Conservation (phyloP, 441 rosid genomes). For the Hura crepitans region DNA sequence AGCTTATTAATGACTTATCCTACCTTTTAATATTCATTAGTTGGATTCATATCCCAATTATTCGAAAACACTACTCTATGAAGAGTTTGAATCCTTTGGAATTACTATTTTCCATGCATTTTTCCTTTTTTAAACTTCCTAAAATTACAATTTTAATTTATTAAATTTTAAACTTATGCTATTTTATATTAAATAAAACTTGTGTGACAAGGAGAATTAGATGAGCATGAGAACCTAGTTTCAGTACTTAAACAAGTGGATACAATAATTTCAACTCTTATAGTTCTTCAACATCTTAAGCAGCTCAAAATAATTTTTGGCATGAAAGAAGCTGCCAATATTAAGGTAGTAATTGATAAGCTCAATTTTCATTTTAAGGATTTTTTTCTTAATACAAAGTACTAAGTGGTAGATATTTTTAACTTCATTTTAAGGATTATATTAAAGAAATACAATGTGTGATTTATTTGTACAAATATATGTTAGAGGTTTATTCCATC, state of each 20-base stretch:
- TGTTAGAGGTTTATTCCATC: conserved; percentile 50
- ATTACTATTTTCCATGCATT: conserved; percentile 8
- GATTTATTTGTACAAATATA: too few relatives aligned
- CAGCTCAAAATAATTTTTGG: conserved; percentile 40
- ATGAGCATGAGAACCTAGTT: conserved; percentile 44
- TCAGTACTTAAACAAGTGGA: conserved; percentile 29
- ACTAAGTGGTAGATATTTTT: too few relatives aligned
- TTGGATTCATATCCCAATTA: conserved; percentile 4
- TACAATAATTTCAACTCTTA: conserved; percentile 40
- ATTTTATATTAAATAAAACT: too few relatives aligned
- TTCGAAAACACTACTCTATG: conserved; percentile 20
- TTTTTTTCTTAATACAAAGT: too few relatives aligned
- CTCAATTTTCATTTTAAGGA: too few relatives aligned
- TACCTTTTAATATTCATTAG: conserved; percentile 38
- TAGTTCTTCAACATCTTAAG: conserved; percentile 36
- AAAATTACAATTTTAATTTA: too few relatives aligned
- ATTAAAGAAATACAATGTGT: too few relatives aligned
- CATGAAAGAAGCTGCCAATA: conserved; percentile 40
- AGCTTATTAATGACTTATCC: conserved; percentile 34
- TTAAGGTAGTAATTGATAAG: conserved; percentile 38
- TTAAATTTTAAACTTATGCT: too few relatives aligned
- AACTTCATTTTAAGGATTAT: too few relatives aligned
- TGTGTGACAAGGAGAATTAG: conserved; percentile 31
- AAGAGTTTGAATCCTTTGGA: conserved; percentile 26
- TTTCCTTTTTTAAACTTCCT: too few relatives aligned